Percentiles rank a stretch among this genome's conserved stretches.
phyloP scores from a whole-genome alignment of 1,284 basidiomycete genomes.

The Pseudozyma thailandica region DNA sequence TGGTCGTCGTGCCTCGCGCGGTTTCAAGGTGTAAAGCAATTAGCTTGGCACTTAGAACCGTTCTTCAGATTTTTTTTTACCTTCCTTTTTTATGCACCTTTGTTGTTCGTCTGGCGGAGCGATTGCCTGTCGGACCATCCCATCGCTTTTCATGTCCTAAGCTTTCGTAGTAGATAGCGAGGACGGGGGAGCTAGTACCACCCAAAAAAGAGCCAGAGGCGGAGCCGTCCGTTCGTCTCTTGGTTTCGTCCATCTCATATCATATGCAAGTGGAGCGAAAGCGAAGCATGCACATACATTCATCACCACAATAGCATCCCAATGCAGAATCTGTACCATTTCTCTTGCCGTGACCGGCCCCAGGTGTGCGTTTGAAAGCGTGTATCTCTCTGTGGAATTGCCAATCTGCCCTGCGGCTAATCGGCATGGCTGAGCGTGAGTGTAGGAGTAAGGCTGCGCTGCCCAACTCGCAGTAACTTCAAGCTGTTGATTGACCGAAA shows the following conservation, averaged over 20 bases:
- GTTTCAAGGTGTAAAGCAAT: slow-evolving; percentile 67
- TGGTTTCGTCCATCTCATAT: not conserved
- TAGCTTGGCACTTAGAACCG: not conserved
- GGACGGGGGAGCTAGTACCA: not conserved
- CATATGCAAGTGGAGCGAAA: not conserved
- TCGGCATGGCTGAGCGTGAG: no score
- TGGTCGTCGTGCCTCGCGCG: slow-evolving; percentile 70
- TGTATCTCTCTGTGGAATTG: not conserved
- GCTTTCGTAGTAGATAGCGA: not conserved
- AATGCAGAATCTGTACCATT: slow-evolving; percentile 52
- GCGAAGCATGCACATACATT: not conserved
- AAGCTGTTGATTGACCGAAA: no score
- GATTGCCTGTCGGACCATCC: not conserved
- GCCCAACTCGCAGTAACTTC: no score
- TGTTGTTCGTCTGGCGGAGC: not conserved
- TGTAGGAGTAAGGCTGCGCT: no score
- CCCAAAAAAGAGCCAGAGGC: not conserved
- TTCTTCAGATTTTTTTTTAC: not conserved
- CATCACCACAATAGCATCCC: slow-evolving; percentile 11
- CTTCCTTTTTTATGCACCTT: slow-evolving; percentile 2
- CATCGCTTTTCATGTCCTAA: not conserved
- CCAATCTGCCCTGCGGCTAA: no score
- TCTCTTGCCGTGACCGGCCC: no score
- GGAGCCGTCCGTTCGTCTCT: not conserved
- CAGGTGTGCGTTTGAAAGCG: no score